A percentile compares a stretch with the other conserved stretches of the same genome.
Conservation (phyloP, 768 basidiomycete genomes). For the Serendipita sp. region DNA sequence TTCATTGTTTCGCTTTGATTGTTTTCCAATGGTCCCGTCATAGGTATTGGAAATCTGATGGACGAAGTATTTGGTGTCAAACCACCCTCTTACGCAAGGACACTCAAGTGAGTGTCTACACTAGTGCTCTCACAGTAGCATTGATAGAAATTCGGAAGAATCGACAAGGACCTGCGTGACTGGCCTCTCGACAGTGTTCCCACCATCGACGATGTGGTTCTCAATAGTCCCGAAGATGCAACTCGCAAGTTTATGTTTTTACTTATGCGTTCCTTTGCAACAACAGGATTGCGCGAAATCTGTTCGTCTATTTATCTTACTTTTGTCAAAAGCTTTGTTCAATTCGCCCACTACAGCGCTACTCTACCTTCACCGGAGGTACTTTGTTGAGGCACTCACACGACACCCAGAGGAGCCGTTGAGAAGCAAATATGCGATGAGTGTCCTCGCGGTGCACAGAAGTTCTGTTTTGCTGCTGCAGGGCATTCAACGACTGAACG, state of each 20-base stretch:
- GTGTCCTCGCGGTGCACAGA: conserved; percentile 45
- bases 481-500: neutral
- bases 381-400: conserved; percentile 50
- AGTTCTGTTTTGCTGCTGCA: conserved; percentile 5
- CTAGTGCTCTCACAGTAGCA: neutral
- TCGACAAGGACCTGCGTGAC: neutral
- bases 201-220: neutral
- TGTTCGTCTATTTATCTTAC: neutral
- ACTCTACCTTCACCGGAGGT: conserved; percentile 49
- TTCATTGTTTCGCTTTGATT: too few species aligned
- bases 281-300: neutral
- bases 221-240: neutral
- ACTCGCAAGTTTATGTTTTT: neutral
- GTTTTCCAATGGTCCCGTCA: too few species aligned
- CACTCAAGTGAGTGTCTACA: neutral
- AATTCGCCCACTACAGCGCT: conserved; percentile 32
- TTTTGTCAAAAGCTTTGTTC: neutral
- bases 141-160: neutral
- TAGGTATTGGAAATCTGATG: neutral
- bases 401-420: conserved; percentile 38
- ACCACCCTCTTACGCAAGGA: neutral
- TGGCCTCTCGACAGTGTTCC: conserved; percentile 2
- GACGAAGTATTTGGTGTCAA: conserved; percentile 1
- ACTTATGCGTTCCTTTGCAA: conserved; percentile 2
- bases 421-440: conserved; percentile 47